Evolutionary conservation across 805 yeast species (phyloP).

Genomic region (Myxozyma melibiosi): DNA sequence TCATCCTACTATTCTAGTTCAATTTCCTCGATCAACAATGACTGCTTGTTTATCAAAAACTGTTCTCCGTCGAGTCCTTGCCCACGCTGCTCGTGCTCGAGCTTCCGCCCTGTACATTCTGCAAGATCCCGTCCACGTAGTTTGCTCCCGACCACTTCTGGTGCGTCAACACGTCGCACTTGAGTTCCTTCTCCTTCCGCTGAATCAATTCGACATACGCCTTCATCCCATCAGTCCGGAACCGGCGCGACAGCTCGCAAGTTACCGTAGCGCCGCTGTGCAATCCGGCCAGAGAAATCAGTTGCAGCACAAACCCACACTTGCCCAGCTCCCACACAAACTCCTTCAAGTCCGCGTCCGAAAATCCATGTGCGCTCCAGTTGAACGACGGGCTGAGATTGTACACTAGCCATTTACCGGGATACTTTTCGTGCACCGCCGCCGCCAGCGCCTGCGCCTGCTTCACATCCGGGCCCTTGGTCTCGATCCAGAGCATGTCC

Average conservation of each 20-base stretch:
- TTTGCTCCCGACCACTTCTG: slow-evolving; percentile 68
- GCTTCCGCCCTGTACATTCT: slow-evolving; percentile 48
- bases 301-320: slow-evolving; percentile 59
- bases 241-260: slow-evolving; percentile 52
- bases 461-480: slow-evolving; percentile 57
- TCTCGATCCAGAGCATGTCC: slow-evolving; percentile 64
- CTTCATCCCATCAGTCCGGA: slow-evolving; percentile 58
- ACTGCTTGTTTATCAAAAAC: slow-evolving; percentile 1
- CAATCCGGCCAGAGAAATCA: slow-evolving; percentile 62
- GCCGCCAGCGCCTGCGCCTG: slow-evolving; percentile 55
- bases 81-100: slow-evolving; percentile 30
- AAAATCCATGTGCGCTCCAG: slow-evolving; percentile 61
- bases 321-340: slow-evolving; percentile 59
- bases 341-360: slow-evolving; percentile 49
- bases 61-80: slow-evolving; percentile 28
- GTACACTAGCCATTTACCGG: slow-evolving; percentile 60
- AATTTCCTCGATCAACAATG: neutral
- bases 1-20: neutral
- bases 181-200: slow-evolving; percentile 48
- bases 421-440: slow-evolving; percentile 51
- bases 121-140: slow-evolving; percentile 51
- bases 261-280: slow-evolving; percentile 57
- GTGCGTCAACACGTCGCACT: slow-evolving; percentile 59
- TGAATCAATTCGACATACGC: slow-evolving; percentile 60
- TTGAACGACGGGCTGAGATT: slow-evolving; percentile 64